Conservation (phyloP, 2,329 filamentous ascomycete species). For the Penicillium sp. region DNA sequence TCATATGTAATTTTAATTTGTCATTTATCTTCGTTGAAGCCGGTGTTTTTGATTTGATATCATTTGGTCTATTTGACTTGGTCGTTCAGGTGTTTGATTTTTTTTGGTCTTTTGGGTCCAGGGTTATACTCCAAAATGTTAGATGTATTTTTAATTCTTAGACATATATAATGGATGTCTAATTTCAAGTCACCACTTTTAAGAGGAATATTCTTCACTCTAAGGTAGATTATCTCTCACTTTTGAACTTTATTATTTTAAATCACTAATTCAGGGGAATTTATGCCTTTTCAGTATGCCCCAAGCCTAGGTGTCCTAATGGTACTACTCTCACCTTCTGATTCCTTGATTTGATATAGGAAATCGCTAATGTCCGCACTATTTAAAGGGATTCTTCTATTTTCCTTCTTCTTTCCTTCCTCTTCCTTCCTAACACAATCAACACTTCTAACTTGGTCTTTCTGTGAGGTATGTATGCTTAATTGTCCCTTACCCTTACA, state of each 20-base stretch:
- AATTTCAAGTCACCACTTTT: background rate
- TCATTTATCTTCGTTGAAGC: constrained; percentile 18
- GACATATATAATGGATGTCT: constrained; percentile 12
- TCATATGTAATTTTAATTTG: constrained; percentile 9
- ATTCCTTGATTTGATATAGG: background rate
- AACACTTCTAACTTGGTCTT: background rate
- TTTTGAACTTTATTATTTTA: background rate
- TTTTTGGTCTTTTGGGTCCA: constrained; percentile 7
- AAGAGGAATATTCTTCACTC: background rate
- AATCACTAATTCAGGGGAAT: background rate
- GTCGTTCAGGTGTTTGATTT: constrained; percentile 24
- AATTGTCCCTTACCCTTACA: background rate
- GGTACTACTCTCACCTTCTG: background rate
- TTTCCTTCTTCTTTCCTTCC: background rate
- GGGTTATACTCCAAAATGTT: constrained; percentile 22
- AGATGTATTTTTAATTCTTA: constrained; percentile 24
- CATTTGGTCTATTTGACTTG: constrained; percentile 25
- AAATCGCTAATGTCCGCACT: background rate
- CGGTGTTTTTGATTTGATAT: constrained; percentile 25
- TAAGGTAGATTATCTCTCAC: background rate
- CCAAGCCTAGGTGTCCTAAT: background rate
- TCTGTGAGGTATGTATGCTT: background rate
- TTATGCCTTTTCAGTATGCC: background rate
- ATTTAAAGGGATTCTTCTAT: background rate
- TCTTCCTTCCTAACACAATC: background rate